Evolutionary conservation across 441 rosid genomes (phyloP), one percentile per base, ranked within the genome.

Genomic region (Aquilaria agallochum): DNA sequence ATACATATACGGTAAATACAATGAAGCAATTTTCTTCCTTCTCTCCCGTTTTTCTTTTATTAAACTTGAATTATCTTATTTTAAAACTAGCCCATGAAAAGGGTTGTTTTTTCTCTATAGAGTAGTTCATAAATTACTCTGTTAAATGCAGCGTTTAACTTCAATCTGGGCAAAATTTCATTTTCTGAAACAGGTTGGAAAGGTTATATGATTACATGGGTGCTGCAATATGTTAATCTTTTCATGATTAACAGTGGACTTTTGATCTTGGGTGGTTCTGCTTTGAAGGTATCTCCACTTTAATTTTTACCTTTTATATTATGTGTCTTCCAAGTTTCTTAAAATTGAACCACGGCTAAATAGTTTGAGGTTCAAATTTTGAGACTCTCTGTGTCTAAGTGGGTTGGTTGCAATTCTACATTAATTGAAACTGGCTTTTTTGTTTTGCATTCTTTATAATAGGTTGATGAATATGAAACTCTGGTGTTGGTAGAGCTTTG

Each of bases 181-280:
- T 53, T 58, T 69, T 13, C 7, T 36, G 42, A 36, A 42, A 67
- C 86, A 94, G 98, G 97, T 58, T 79, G 66, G 76, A 79, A 75
- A 62, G 93, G 92, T 66, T 94, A 94, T 83, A 55, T 67, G 59
- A 63, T 78, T 50, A 85, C 95, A 46, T 90, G 98, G 96, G 92
- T 79, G 31, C 68, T 90, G 72, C 98, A 94, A 60, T 94, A 94
- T 71, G 75, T 79, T 13, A 90, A 90, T 79, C 96, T 94, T 69
- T 94, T 94, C 76, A 90, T 94, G 98, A 85, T 89, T 62, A 94
- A 90, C 71, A 78, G 84, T 45, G 98, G 98, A 67, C 91, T 71
- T 74, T 86, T 94, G 69, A 91, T 94, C 45, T 74, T 94, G 73
- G 92, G 90, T 61, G 98, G 98, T 76, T 75, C 83, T 12, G 93